Percentiles rank a stretch among this genome's conserved stretches.
Evolutionary conservation across 768 basidiomycete species (phyloP).

Genomic region (Hemileccinum impolitum): DNA sequence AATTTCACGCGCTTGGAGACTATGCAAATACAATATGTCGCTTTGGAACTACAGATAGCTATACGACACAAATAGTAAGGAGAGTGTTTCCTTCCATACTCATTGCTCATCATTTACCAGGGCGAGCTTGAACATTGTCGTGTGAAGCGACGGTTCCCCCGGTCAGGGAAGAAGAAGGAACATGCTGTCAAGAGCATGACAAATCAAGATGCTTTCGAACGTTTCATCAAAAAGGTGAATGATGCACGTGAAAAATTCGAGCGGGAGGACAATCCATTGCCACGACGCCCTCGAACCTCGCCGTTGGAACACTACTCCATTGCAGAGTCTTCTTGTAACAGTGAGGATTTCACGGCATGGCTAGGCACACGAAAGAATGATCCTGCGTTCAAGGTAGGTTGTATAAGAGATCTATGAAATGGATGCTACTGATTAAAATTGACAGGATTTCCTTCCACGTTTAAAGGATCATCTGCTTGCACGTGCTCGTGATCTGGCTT

Average conservation of each 20-base stretch:
- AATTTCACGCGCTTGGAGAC: neutral
- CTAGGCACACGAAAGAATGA: constrained; percentile 10
- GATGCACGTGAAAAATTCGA: neutral
- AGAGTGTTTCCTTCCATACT: too few species aligned
- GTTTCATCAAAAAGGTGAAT: constrained; percentile 16
- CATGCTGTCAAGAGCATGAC: constrained; percentile 27
- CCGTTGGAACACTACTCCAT: constrained; percentile 21
- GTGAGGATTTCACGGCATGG: constrained; percentile 15
- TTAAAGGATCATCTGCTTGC: constrained; percentile 22
- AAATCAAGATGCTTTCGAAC: constrained; percentile 16
- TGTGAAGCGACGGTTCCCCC: constrained; percentile 34
- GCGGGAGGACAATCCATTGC: neutral
- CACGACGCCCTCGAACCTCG: neutral
- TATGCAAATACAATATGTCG: neutral
- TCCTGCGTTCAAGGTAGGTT: constrained; percentile 22
- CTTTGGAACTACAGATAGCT: constrained; percentile 3
- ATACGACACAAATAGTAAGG: neutral
- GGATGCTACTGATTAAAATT: constrained; percentile 1
- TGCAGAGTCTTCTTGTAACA: constrained; percentile 8
- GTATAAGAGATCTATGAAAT: too few species aligned
- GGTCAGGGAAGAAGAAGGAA: constrained; percentile 33
- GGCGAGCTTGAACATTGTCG: constrained; percentile 37
- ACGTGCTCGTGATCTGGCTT: constrained; percentile 2
- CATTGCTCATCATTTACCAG: constrained; percentile 19
- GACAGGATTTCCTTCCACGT: constrained; percentile 22